Percentiles rank a stretch among this genome's conserved stretches.
Evolutionary conservation across 2,329 filamentous ascomycete genomes (phyloP).

Genomic region (Lomentospora prolificans): DNA sequence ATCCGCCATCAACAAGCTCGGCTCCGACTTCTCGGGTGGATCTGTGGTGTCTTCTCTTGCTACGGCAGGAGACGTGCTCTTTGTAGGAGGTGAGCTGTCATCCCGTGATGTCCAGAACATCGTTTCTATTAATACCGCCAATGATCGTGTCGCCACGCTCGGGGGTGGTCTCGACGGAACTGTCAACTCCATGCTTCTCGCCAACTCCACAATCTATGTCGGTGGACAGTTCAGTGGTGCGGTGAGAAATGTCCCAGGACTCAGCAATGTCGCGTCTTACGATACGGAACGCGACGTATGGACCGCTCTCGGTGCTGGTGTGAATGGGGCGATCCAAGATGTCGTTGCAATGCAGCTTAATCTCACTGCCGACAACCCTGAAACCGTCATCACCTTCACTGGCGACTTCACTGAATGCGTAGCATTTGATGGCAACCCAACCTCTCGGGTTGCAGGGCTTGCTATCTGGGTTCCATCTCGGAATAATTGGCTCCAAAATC

Average conservation of each 20-base stretch:
- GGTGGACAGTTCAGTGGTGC: conserved; percentile 80
- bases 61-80: conserved; percentile 54
- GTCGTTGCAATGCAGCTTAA: conserved; percentile 76
- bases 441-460: conserved; percentile 60
- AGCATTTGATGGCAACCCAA: conserved; percentile 52
- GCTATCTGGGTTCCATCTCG: conserved; percentile 85
- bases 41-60: conserved; percentile 65
- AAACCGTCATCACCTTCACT: conserved; percentile 68
- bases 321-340: conserved; percentile 66
- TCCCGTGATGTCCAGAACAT: conserved; percentile 62
- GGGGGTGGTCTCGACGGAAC: conserved; percentile 70
- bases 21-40: conserved; percentile 53
- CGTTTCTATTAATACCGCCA: conserved; percentile 58
- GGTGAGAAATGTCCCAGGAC: conserved; percentile 47
- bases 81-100: conserved; percentile 78
- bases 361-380: conserved; percentile 55
- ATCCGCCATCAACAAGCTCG: conserved; percentile 69
- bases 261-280: conserved; percentile 71
- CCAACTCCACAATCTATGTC: conserved; percentile 61
- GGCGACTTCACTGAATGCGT: conserved; percentile 69
- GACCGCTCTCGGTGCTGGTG: conserved; percentile 72
- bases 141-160: conserved; percentile 49
- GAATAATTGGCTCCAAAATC: conserved; percentile 78
- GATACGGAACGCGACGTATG: conserved; percentile 59
- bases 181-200: conserved; percentile 62